Conservation (phyloP, 192 early-diverging fungal genomes). For the Coemansia sp. region DNA sequence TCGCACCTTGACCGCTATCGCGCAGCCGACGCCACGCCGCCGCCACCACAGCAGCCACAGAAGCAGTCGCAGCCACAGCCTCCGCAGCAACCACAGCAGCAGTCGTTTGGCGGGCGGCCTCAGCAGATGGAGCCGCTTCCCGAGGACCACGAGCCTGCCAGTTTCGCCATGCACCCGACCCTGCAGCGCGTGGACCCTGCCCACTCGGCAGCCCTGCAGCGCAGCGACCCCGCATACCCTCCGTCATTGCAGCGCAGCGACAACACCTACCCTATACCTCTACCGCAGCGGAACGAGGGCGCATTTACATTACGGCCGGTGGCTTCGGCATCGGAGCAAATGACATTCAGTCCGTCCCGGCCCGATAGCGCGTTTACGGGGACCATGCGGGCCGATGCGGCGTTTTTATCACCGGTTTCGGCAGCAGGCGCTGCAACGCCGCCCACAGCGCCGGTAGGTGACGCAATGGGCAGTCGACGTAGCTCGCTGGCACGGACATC, state of each 20-base stretch:
- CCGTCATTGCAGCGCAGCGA: no score
- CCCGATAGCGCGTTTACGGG: not conserved
- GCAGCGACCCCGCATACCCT: no score
- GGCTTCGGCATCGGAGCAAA: no score
- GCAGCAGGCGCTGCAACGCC: slow-evolving; percentile 5
- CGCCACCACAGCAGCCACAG: slow-evolving; percentile 9
- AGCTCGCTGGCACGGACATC: slow-evolving; percentile 13
- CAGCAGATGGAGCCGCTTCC: slow-evolving; percentile 31
- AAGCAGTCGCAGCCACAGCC: slow-evolving; percentile 2
- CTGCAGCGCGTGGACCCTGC: no score
- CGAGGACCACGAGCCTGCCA: slow-evolving; percentile 15
- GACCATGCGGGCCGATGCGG: not conserved
- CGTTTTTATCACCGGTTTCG: not conserved
- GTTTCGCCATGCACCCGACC: not conserved
- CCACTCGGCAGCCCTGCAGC: no score
- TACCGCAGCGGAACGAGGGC: no score
- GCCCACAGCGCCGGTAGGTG: no score
- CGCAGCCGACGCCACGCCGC: slow-evolving; percentile 36
- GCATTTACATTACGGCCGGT: no score
- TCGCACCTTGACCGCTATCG: slow-evolving; percentile 53
- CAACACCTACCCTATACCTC: no score
- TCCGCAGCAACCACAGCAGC: not conserved
- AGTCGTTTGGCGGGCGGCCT: slow-evolving; percentile 1
- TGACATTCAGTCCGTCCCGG: no score
- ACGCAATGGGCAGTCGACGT: slow-evolving; percentile 8